A percentile compares a stretch with the other conserved stretches of the same genome.
These are phyloP conservation scores for Gastrodia elata DNA, from an alignment of 106 monocot species.

Conservation along the genomic window DNA sequence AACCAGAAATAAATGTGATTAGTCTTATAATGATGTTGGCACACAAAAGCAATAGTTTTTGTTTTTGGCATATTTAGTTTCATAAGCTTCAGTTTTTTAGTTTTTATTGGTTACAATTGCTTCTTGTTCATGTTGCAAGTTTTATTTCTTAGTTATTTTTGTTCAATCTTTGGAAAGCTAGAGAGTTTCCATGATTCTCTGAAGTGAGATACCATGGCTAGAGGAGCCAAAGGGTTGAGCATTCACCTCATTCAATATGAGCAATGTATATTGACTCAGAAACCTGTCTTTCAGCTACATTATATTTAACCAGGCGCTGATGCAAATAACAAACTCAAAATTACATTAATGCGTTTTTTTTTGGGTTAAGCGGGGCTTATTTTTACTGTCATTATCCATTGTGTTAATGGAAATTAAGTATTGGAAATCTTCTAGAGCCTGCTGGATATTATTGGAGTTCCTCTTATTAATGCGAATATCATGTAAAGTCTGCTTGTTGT, in stretches of 20 bases:
- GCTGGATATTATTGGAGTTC: neutral
- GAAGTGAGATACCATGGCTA: neutral
- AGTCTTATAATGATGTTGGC: neutral
- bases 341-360: no score
- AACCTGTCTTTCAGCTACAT: no score
- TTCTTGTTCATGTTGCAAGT: neutral
- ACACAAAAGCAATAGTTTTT: neutral
- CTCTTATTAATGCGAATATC: neutral
- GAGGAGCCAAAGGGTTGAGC: no score
- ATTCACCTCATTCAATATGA: no score
- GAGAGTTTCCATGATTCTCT: neutral
- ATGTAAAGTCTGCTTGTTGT: neutral
- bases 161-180: neutral
- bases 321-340: no score
- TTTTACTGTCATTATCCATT: no score
- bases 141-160: neutral
- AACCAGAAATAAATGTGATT: neutral
- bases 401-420: neutral
- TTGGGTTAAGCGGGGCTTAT: no score
- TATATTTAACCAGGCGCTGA: no score
- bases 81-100: neutral
- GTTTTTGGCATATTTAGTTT: neutral
- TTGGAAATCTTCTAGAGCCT: neutral
- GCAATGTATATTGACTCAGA: no score
- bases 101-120: conserved; percentile 1